Percentiles rank a stretch among this genome's conserved stretches.
These are phyloP conservation scores for Rhodomyrtus tomentosa DNA, from an alignment of 345 rosid species.

Conservation along the genomic window DNA sequence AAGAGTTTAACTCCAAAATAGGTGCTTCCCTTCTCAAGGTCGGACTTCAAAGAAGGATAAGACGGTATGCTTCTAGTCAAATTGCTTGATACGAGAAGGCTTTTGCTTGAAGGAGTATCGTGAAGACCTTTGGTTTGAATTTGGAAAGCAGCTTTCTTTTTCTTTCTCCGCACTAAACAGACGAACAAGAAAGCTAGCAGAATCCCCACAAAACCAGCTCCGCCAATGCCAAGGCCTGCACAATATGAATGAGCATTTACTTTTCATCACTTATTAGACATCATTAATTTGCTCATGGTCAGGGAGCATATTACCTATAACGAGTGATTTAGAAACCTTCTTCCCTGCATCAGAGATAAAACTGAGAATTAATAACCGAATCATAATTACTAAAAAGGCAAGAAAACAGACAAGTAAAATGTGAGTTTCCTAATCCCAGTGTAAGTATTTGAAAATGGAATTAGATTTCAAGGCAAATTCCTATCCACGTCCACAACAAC, in stretches of 20 bases:
- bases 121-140: background rate
- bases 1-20: conserved; percentile 19
- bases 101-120: conserved; percentile 3
- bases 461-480: background rate
- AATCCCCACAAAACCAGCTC: background rate
- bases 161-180: background rate
- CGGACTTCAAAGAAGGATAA: background rate
- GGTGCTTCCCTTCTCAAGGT: conserved; percentile 3
- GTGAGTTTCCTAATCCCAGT: background rate
- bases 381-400: background rate
- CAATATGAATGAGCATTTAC: background rate
- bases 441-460: background rate
- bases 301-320: background rate
- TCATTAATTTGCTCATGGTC: background rate
- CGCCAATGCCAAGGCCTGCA: conserved; percentile 7
- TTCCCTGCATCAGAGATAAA: background rate
- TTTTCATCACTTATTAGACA: background rate
- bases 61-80: background rate
- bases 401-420: background rate
- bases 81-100: background rate
- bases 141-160: background rate
- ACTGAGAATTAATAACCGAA: background rate
- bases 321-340: background rate
- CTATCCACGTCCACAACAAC: background rate
- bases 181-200: background rate